Conservation (phyloP, 164 flowering plant genomes). For the Kalanchoe fedtschenkoi region DNA sequence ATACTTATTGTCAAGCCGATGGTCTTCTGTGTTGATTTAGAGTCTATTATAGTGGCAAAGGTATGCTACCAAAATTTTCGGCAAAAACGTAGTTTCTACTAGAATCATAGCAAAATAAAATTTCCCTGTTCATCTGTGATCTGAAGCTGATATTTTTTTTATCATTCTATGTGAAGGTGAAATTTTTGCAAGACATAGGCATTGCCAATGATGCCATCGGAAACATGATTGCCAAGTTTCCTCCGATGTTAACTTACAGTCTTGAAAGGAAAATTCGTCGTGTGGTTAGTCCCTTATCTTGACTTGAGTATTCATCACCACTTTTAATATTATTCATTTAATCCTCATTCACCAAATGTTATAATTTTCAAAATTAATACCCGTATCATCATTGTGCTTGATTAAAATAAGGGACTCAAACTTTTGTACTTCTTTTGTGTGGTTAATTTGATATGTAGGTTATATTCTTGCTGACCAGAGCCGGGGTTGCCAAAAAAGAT, state of each 20-base stretch:
- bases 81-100: not conserved
- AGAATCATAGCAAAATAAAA: not conserved
- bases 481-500: conserved; percentile 58
- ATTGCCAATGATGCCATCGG: conserved; percentile 73
- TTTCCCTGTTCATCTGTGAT: not conserved
- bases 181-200: conserved; percentile 82
- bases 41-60: conserved; percentile 78
- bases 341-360: not conserved
- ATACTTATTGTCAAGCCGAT: conserved; percentile 73
- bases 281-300: conserved; percentile 46
- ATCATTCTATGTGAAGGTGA: conserved; percentile 38
- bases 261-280: conserved; percentile 87
- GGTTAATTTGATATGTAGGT: conserved; percentile 36
- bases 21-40: conserved; percentile 71
- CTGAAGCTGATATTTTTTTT: not conserved
- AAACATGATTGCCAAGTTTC: conserved; percentile 68
- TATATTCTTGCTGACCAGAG: conserved; percentile 74
- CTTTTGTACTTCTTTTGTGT: not conserved
- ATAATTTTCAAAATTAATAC: not conserved
- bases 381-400: not conserved
- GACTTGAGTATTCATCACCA: not conserved
- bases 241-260: conserved; percentile 76
- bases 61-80: conserved; percentile 22
- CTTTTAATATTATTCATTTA: not conserved
- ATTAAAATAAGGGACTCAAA: not conserved